These are phyloP conservation scores for Polyporus arcularius DNA, from an alignment of 768 basidiomycete species.

Conservation along the genomic window DNA sequence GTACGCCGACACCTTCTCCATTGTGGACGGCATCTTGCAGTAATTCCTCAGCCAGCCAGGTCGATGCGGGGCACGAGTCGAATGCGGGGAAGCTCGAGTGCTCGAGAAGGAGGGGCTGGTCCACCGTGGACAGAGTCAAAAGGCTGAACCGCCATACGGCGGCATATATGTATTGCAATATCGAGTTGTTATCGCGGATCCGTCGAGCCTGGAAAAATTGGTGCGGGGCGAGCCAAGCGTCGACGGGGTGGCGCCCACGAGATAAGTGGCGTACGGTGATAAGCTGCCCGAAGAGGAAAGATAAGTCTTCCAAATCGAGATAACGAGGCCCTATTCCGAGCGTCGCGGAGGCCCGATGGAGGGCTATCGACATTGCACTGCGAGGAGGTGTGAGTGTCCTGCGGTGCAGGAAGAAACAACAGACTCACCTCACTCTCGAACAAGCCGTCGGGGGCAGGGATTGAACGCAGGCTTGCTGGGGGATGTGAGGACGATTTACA, in stretches of 20 bases:
- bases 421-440: too few species aligned
- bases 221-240: not conserved
- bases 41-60: not conserved
- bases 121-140: not conserved
- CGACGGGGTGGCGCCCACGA: not conserved
- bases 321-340: not conserved
- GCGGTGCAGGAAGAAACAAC: too few species aligned
- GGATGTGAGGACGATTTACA: too few species aligned
- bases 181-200: not conserved
- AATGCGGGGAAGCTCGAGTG: not conserved
- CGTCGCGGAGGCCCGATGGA: not conserved
- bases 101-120: not conserved
- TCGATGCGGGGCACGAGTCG: not conserved
- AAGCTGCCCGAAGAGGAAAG: constrained; percentile 1
- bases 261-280: constrained; percentile 16
- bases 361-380: not conserved
- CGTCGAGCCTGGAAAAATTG: not conserved
- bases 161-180: not conserved
- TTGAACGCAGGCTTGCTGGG: not conserved
- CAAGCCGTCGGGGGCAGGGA: not conserved
- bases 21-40: not conserved
- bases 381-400: too few species aligned
- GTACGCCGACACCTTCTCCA: constrained; percentile 27
- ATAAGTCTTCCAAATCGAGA: not conserved
- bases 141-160: not conserved